Evolutionary conservation across 2,329 filamentous ascomycete genomes (phyloP), one percentile per base, ranked within the genome.

Genomic region (Cercospora zeae-maydis): DNA sequence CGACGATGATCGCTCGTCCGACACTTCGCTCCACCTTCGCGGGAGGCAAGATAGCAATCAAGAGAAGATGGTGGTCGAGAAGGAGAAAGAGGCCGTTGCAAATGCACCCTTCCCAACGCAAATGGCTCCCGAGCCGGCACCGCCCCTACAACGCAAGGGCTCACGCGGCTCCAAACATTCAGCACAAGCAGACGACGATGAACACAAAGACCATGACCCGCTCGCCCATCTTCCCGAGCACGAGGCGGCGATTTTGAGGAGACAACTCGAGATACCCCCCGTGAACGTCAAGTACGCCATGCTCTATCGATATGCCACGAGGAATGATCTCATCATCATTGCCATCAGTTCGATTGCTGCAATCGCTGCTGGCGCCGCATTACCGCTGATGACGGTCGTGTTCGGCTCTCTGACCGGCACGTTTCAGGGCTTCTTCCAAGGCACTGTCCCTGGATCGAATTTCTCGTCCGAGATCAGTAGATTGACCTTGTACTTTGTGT

Each of bases 401-500:
- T 96, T 96, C 71, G 91, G 92, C 65, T 85, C 87, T 57, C 81
- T 96, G 39, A 86, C 92, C 63, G 85, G 85, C 3, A 84, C 83
- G 1, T 96, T 96, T 73, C 84, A 89, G 70, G 73, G 80, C 21
- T 91, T 86, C 69, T 84, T 89, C 67, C 54, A 61, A 11, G 59
- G 63, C 3, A 73, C 72, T 0, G 78, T 83, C 16, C 73, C 76
- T 0, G 82, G 82, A 45, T 73, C 80, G 37, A 78, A 80, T 0
- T 95, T 95, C 76, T 81, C 83, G 55, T 66, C 78, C 58, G 78
- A 86, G 63, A 79, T 96, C 69, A 78, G 78, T 8, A 80, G 81
- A 47, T 84, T 88, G 69, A 89, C 92, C 10, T 78, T 96, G 36
- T 96, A 96, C 77, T 95, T 96, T 68, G 79, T 96, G 34, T 96